phyloP scores from a whole-genome alignment of 2,329 filamentous ascomycete species.

The Trichoderma pleuroti region DNA sequence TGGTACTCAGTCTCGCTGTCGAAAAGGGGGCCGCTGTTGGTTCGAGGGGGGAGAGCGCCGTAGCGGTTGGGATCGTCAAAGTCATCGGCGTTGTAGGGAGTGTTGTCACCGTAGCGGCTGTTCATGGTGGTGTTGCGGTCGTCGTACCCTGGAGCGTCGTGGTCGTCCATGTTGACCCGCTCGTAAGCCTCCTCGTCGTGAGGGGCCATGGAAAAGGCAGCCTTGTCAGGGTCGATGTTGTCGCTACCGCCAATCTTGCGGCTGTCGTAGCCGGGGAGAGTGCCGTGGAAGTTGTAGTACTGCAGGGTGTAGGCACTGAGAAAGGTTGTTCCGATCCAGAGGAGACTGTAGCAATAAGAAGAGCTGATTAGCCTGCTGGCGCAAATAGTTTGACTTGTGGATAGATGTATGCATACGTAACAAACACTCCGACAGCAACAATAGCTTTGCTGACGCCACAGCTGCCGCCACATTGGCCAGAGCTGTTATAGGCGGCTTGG shows the following conservation, averaged over 20 bases:
- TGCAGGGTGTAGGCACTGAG: conserved; percentile 58
- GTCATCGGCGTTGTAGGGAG: conserved; percentile 39
- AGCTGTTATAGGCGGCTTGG: conserved; percentile 61
- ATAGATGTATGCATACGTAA: conserved; percentile 47
- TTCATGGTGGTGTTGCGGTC: conserved; percentile 25
- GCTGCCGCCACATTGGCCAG: conserved; percentile 50
- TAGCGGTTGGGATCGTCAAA: conserved; percentile 40
- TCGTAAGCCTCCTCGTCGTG: conserved; percentile 65
- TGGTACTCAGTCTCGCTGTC: conserved; percentile 51
- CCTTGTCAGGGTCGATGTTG: conserved; percentile 66
- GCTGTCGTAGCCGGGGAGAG: conserved; percentile 59
- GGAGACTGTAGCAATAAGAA: conserved; percentile 41
- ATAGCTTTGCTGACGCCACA: conserved; percentile 62
- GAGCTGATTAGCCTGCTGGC: not conserved
- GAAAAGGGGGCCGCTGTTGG: conserved; percentile 41
- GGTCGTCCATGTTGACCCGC: conserved; percentile 55
- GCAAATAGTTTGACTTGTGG: not conserved
- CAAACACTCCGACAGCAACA: conserved; percentile 60
- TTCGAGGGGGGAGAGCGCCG: conserved; percentile 36
- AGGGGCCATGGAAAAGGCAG: conserved; percentile 65
- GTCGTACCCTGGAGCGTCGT: conserved; percentile 40
- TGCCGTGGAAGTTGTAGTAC: conserved; percentile 60
- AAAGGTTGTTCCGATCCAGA: conserved; percentile 51
- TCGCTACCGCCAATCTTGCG: conserved; percentile 36
- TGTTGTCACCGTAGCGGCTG: conserved; percentile 37